Evolutionary conservation across 2,329 filamentous ascomycete genomes (phyloP), one percentile per base, ranked within the genome.

Genomic region (Dothideomycetidae sp.): DNA sequence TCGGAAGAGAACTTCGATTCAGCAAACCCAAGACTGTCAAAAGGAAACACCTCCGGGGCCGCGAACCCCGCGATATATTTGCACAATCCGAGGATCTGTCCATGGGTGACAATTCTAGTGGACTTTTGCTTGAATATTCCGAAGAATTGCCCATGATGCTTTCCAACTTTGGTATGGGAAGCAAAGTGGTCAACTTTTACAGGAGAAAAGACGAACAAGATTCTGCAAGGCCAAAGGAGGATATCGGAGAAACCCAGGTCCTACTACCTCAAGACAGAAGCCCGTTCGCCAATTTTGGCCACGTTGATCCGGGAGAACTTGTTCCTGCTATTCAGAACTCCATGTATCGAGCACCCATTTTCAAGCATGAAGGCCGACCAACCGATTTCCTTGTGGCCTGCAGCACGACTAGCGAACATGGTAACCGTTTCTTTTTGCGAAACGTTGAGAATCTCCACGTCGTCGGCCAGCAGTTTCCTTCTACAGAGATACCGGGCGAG

Each of bases 141-240:
- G 90, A 98, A 58, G 85, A 94, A 51, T 79, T 84, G 44, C 90
- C 90, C 1, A 81, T 79, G 7, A 84, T 93, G 42, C 65, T 98
- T 44, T 94, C 88, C 30, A 94, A 93, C 53, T 93, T 94, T 51
- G 90, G 88, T 46, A 98, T 98, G 90, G 86, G 86, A 36, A 93
- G 80, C 56, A 81, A 85, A 37, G 72, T 98, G 41, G 84, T 96
- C 64, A 96, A 98, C 58, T 98, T 96, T 59, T 94, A 94, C 55
- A 81, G 84, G 28, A 76, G 86, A 42, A 84, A 84, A 51, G 81
- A 84, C 53, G 73, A 61, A 21, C 82, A 92, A 31, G 82, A 90
- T 43, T 73, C 75, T 33, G 70, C 73, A 36, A 71, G 82, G 1
- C 81, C 83, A 1, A 92, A 85, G 63, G 58, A 70, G 42, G 84